Evolutionary conservation across 2,329 filamentous ascomycete species (phyloP), one percentile per base, ranked within the genome.

Genomic region (Hymenoscyphus infarciens): DNA sequence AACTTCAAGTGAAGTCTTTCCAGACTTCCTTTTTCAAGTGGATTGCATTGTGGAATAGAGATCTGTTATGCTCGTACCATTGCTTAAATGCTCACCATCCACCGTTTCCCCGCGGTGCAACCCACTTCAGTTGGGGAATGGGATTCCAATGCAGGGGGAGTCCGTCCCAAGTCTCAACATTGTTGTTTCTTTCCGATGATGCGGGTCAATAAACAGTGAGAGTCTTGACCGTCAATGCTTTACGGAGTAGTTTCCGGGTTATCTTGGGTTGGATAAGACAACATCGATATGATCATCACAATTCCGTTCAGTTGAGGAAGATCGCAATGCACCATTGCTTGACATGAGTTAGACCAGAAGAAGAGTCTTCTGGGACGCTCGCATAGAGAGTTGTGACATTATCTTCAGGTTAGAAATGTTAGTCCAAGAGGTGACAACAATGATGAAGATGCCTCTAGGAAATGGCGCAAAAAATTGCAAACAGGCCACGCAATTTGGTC

Each of bases 141-240:
- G 53, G 3, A 19, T 31, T 55, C 25, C 27, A 8, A 15, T 35
- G 16, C 53, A 10, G 27, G 53, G n/a, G 53, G 27, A 29, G 16
- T 8, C 53, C 53, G 15, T 56, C 31, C 27, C 53, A n/a, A 31
- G 53, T 35, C 25, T n/a, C 16, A 22, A 33, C 22, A 56, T 25
- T n/a, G 53, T 29, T 56, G 25, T n/a, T 56, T 56, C 25, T 31
- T 15, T n/a, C 27, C 27, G 45, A 27, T 35, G 39, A 29, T 54
- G 57, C 58, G 39, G 60, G 45, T 60, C 61, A 16, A 59, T 39
- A 56, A 59, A 55, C 62, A 61, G 63, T 61, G 63, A 59, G n/a
- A 27, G 45, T 56, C 56, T 65, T 42, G 16, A 16, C 31, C 53
- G 22, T 58, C 35, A 22, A 52, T 52, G 45, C 45, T 52, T 13